phyloP scores from a whole-genome alignment of 1,139 yeast genomes.

The Martiniozyma asiatica region DNA sequence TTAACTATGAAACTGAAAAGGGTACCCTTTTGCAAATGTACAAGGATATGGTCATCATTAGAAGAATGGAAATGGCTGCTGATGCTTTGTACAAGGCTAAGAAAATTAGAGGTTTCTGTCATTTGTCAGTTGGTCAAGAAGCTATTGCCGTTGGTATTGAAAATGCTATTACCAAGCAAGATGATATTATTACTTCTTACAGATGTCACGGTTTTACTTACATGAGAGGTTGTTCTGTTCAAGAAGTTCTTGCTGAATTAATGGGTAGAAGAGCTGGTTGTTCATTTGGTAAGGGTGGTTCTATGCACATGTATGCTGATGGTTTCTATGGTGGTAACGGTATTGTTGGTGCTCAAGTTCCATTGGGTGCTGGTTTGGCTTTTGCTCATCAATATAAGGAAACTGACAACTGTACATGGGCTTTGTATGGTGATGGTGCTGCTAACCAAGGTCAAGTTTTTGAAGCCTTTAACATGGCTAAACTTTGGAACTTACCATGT shows the following conservation, averaged over 20 bases:
- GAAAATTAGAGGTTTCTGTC: conserved; percentile 98
- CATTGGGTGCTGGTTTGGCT: conserved; percentile 94
- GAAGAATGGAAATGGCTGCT: conserved; percentile 99
- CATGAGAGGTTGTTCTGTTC: conserved; percentile 90
- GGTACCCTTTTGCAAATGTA: conserved; percentile 78
- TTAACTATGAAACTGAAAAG: conserved; percentile 69
- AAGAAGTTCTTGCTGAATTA: conserved; percentile 84
- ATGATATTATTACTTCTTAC: conserved; percentile 89
- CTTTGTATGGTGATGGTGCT: conserved; percentile 98
- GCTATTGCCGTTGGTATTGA: conserved; percentile 98
- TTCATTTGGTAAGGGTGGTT: conserved; percentile 96
- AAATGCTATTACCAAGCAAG: conserved; percentile 75
- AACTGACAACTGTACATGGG: conserved; percentile 71
- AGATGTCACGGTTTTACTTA: conserved; percentile 98
- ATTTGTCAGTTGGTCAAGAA: conserved; percentile 97
- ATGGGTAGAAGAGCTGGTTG: conserved; percentile 96
- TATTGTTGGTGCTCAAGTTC: conserved; percentile 98
- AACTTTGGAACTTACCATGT: conserved; percentile 93
- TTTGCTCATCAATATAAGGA: conserved; percentile 92
- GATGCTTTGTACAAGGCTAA: conserved; percentile 97
- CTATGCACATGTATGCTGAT: conserved; percentile 96
- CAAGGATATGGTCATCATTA: conserved; percentile 85
- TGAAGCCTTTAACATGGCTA: conserved; percentile 97
- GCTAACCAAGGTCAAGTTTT: conserved; percentile 98
- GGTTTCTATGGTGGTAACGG: conserved; percentile 99